Percentiles rank a stretch among this genome's conserved stretches.
Evolutionary conservation across 345 rosid genomes (phyloP).

Genomic region (Hibiscus trionum): DNA sequence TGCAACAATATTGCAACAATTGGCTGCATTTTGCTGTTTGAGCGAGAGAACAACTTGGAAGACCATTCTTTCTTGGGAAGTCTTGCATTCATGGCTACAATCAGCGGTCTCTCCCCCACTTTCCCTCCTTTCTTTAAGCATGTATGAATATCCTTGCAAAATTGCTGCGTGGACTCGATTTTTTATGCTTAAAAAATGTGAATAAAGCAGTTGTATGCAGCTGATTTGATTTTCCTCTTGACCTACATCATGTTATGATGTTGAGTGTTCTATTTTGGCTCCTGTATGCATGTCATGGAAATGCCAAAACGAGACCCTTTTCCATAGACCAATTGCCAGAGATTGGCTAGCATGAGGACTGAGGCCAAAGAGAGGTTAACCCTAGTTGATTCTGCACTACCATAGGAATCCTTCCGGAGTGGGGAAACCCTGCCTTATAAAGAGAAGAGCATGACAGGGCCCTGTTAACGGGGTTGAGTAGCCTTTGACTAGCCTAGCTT

Average conservation of each 20-base stretch:
- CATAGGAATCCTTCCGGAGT: too few relatives aligned
- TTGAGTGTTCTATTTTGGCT: not conserved
- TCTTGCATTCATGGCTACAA: slow-evolving; percentile 76
- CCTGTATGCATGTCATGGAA: not conserved
- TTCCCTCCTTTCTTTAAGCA: slow-evolving; percentile 10
- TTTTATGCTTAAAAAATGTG: not conserved
- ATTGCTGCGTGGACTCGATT: not conserved
- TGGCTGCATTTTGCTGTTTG: slow-evolving; percentile 82
- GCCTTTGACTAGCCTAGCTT: too few relatives aligned
- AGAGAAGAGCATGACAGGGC: too few relatives aligned
- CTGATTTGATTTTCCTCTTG: not conserved
- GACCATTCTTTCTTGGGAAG: slow-evolving; percentile 65
- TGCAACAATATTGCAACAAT: slow-evolving; percentile 74
- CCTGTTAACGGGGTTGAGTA: not conserved
- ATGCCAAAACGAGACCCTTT: not conserved
- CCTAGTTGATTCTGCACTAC: too few relatives aligned
- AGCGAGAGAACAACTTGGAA: slow-evolving; percentile 73
- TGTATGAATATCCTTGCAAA: not conserved
- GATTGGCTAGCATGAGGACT: not conserved
- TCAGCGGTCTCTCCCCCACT: slow-evolving; percentile 59
- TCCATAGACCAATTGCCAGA: too few relatives aligned
- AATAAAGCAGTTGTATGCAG: not conserved
- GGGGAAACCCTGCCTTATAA: too few relatives aligned
- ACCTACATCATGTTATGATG: not conserved
- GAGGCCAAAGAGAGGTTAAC: too few relatives aligned